Evolutionary conservation across 2,329 filamentous ascomycete species (phyloP).

Genomic region (Fusarium brevicatenulatum): DNA sequence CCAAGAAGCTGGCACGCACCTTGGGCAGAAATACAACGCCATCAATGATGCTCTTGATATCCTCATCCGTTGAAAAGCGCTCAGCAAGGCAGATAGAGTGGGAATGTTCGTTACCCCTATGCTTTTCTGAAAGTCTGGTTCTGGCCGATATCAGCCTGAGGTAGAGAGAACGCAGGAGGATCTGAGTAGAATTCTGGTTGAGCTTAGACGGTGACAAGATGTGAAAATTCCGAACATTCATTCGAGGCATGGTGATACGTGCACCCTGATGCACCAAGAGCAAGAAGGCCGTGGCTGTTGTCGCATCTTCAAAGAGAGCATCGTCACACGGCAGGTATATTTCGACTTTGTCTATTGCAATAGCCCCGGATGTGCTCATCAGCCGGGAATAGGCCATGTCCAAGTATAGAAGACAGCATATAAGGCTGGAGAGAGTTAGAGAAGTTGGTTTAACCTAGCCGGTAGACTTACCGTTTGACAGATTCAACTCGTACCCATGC

Average conservation of each 20-base stretch:
- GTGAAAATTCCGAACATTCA: neutral
- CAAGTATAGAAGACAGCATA: slow-evolving; percentile 8
- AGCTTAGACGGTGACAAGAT: neutral
- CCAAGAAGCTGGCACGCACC: neutral
- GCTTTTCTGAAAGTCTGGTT: neutral
- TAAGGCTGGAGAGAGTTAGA: neutral
- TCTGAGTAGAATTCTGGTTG: slow-evolving; percentile 10
- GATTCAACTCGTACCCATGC: slow-evolving; percentile 18
- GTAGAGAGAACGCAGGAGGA: slow-evolving; percentile 14
- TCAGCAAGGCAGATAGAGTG: neutral
- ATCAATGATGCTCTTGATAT: neutral
- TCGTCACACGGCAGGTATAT: slow-evolving; percentile 18
- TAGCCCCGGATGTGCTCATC: slow-evolving; percentile 3
- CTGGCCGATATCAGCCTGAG: slow-evolving; percentile 1
- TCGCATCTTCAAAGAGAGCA: slow-evolving; percentile 6
- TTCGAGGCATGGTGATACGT: slow-evolving; percentile 1
- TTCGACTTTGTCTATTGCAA: slow-evolving; percentile 14
- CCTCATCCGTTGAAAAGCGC: neutral
- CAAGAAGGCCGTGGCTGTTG: neutral
- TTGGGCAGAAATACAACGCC: neutral
- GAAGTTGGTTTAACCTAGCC: neutral
- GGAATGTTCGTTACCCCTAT: neutral
- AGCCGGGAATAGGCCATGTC: slow-evolving; percentile 21
- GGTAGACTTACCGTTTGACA: slow-evolving; percentile 7
- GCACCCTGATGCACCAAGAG: neutral